phyloP scores from a whole-genome alignment of 2,329 filamentous ascomycete genomes.

The Apiospora saccharicola region DNA sequence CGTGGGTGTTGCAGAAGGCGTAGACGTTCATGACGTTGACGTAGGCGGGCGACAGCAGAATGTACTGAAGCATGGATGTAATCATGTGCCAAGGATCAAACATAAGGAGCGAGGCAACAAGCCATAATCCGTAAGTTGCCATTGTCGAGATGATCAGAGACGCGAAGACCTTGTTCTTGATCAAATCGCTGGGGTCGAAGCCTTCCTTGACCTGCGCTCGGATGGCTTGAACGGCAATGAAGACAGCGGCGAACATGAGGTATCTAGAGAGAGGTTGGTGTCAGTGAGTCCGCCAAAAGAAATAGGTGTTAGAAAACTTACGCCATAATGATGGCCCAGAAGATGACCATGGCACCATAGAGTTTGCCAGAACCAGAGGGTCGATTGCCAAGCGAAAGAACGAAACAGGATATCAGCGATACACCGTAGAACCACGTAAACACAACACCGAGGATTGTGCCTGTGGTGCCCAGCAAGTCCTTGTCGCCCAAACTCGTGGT shows the following conservation, averaged over 20 bases:
- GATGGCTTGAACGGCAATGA: conserved; percentile 89
- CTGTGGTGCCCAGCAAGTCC: conserved; percentile 76
- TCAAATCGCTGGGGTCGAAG: conserved; percentile 76
- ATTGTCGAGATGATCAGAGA: conserved; percentile 91
- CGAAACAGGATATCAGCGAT: conserved; percentile 92
- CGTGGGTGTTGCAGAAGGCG: conserved; percentile 97
- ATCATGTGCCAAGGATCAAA: conserved; percentile 99
- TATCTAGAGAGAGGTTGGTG: conserved; percentile 60
- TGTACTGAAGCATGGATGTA: conserved; percentile 93
- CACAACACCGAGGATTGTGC: conserved; percentile 82
- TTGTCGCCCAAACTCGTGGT: conserved; percentile 80
- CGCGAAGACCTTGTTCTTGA: conserved; percentile 89
- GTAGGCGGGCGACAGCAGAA: conserved; percentile 93
- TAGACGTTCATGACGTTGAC: conserved; percentile 99
- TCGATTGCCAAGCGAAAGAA: conserved; percentile 91
- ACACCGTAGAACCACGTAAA: conserved; percentile 97
- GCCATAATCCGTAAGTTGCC: conserved; percentile 93
- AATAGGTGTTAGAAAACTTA: conserved; percentile 52
- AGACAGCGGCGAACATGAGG: conserved; percentile 92
- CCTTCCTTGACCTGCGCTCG: conserved; percentile 68
- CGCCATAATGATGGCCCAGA: conserved; percentile 96
- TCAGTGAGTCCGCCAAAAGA: not conserved
- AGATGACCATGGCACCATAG: conserved; percentile 97
- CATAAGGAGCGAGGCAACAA: conserved; percentile 91
- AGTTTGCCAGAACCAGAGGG: conserved; percentile 92